These are phyloP conservation scores for Gigaspora rosea DNA, from an alignment of 192 early-diverging fungal genomes.

Conservation along the genomic window DNA sequence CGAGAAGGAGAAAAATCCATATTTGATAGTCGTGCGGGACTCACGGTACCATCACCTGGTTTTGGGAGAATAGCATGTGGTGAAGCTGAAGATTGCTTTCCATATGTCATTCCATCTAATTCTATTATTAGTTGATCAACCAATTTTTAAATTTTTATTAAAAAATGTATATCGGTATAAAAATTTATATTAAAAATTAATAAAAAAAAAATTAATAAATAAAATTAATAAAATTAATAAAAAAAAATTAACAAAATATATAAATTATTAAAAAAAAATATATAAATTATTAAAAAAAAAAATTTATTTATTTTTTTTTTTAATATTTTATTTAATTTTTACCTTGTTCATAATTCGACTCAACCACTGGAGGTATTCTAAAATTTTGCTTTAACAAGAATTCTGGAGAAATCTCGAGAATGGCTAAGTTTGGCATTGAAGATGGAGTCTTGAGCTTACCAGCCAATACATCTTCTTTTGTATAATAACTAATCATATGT, in stretches of 20 bases:
- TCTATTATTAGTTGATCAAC: background rate
- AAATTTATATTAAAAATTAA: too few species aligned
- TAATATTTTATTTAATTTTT: background rate
- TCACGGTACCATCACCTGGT: background rate
- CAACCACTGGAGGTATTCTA: conserved; percentile 53
- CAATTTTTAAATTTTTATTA: background rate
- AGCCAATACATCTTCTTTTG: conserved; percentile 55
- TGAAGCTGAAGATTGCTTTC: conserved; percentile 20
- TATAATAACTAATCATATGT: conserved; percentile 63
- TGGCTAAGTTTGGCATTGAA: conserved; percentile 52
- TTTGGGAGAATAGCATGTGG: conserved; percentile 10
- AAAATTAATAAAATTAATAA: too few species aligned
- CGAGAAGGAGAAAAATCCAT: background rate
- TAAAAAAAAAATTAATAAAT: too few species aligned
- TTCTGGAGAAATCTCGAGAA: conserved; percentile 59
- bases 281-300: too few species aligned
- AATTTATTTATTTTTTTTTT: too few species aligned
- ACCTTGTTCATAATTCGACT: conserved; percentile 41
- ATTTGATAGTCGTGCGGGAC: too few species aligned
- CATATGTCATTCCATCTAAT: background rate
- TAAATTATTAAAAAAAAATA: too few species aligned
- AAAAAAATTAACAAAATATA: too few species aligned
- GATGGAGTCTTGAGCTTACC: conserved; percentile 57
- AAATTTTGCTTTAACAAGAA: conserved; percentile 64
- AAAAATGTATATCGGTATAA: too few species aligned